These are phyloP conservation scores for Chrysanthemum lavandulifolium DNA, from an alignment of 129 eudicot genomes.

Conservation along the genomic window DNA sequence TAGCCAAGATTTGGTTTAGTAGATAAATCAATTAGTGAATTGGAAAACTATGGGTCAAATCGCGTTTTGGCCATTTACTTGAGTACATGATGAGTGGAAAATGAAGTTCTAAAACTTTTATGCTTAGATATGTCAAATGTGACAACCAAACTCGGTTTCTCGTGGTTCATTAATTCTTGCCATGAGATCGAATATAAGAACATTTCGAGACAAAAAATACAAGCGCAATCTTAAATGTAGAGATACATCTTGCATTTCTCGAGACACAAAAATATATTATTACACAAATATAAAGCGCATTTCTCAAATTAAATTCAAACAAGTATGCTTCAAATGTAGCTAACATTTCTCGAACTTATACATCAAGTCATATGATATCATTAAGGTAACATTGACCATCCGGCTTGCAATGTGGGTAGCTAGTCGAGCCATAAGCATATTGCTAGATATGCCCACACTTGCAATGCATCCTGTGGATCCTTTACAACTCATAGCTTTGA, in stretches of 20 bases:
- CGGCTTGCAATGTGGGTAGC: constrained; percentile 95
- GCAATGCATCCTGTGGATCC: constrained; percentile 95
- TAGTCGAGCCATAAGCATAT: constrained; percentile 92
- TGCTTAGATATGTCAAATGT: neutral
- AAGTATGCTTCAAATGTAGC: too few relatives aligned
- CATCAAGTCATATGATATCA: too few relatives aligned
- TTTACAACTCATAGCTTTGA: constrained; percentile 99
- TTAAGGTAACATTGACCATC: constrained; percentile 80
- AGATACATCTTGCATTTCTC: too few relatives aligned
- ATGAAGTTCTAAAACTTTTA: neutral
- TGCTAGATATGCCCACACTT: constrained; percentile 82
- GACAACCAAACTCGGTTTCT: neutral
- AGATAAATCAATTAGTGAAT: neutral
- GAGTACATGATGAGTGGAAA: neutral
- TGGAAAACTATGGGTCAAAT: neutral
- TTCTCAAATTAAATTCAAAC: too few relatives aligned
- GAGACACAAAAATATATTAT: too few relatives aligned
- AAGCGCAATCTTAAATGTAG: too few relatives aligned
- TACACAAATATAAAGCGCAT: too few relatives aligned
- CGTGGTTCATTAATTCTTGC: neutral
- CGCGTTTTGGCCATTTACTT: neutral
- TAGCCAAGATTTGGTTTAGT: neutral
- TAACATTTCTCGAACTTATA: too few relatives aligned
- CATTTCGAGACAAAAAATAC: too few relatives aligned
- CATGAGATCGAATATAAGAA: neutral